phyloP scores from a whole-genome alignment of 305 asterid genomes.

The Solanum hybrid region DNA sequence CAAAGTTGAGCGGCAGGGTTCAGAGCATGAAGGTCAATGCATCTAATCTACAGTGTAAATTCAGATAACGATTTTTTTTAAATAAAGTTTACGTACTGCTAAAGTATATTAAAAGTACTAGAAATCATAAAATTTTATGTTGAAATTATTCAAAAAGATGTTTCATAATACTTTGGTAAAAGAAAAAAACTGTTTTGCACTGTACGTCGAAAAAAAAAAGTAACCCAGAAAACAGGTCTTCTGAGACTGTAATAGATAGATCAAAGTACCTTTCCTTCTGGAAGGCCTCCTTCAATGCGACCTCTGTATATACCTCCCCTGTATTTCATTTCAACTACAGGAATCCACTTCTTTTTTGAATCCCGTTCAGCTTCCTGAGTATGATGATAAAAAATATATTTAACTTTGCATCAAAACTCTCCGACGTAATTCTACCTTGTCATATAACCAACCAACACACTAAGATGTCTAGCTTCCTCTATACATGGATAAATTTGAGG shows the following conservation, averaged over 20 bases:
- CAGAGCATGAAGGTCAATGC: background rate
- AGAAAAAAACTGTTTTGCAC: background rate
- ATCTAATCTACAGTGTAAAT: background rate
- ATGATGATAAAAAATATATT: background rate
- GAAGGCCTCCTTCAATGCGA: conserved; percentile 92
- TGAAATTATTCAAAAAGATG: background rate
- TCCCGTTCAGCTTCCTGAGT: conserved; percentile 92
- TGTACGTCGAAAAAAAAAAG: background rate
- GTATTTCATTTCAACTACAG: conserved; percentile 74
- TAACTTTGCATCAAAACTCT: background rate
- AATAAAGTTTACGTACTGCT: background rate
- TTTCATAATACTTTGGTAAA: background rate
- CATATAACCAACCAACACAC: background rate
- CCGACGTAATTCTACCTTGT: background rate
- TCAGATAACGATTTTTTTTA: background rate
- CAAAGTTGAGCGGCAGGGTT: background rate
- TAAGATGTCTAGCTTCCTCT: background rate
- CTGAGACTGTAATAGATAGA: conserved; percentile 9
- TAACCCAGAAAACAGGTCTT: background rate
- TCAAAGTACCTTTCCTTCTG: conserved; percentile 90
- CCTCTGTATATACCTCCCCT: conserved; percentile 89
- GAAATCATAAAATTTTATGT: background rate
- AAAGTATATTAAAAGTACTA: background rate
- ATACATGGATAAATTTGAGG: background rate
- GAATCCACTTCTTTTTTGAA: conserved; percentile 81